Evolutionary conservation across 495 filamentous ascomycete species (phyloP), one percentile per base, ranked within the genome.

Genomic region (Amorphotheca resinae): DNA sequence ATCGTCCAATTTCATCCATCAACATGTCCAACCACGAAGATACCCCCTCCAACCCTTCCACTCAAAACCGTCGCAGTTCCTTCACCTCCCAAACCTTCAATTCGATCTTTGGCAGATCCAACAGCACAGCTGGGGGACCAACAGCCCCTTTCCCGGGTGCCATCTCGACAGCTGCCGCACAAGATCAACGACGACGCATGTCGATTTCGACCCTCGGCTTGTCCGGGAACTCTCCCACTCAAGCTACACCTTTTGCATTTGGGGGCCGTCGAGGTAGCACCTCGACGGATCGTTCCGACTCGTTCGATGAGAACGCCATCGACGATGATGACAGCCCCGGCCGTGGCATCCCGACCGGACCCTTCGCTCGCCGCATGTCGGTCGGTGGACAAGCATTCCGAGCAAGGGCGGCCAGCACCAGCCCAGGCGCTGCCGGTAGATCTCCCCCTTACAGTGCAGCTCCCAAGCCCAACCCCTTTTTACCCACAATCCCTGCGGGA

Each of bases 351-450:
- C 74, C 84, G 23, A 73, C 62, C 35, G 82, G 82, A 4, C 85
- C 86, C 12, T 93, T 94, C 58, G 74, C 76, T 8, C 77, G 91
- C 38, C 79, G 91, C 16, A 76, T 93, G 66, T 95, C 88, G 56
- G 91, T 93, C 58, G 89, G 91, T 41, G 87, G 85, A 20, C 77
- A 85, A 55, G 86, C 91, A 26, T 66, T 94, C 54, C 75, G 83
- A 45, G 59, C 56, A 34, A 57, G 63, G 4, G 63, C 67, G 22
- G 52, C 46, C 28, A 55, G 59, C 41, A 56, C 52, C 23, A 75
- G 68, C 49, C 68, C 70, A 31, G 64, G 64, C 38, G 58, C 67
- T 46, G 62, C 62, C 52, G 72, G 72, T 75, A 75, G 54, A 54
- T 21, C 52, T 45, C 45, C 54, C 39, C 39, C 48, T 25, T 54